Conservation (phyloP, 2,329 filamentous ascomycete genomes). For the Alternaria sp. region DNA sequence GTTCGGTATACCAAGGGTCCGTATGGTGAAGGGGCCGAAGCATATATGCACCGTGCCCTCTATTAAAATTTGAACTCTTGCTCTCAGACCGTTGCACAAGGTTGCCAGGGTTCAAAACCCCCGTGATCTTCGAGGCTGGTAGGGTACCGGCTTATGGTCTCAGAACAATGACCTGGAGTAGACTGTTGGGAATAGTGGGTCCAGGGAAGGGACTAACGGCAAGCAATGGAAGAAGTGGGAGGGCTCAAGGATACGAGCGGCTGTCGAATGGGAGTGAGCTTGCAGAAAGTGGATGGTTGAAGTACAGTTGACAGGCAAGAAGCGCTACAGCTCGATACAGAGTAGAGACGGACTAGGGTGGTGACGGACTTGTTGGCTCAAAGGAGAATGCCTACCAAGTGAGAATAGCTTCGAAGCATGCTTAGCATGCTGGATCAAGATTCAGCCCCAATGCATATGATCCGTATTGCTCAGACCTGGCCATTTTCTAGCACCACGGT, state of each 20-base stretch:
- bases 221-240: slow-evolving; percentile 26
- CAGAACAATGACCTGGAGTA: slow-evolving; percentile 26
- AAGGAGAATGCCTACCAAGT: slow-evolving; percentile 48
- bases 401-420: slow-evolving; percentile 43
- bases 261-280: slow-evolving; percentile 30
- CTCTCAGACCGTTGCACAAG: slow-evolving; percentile 40
- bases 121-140: slow-evolving; percentile 43
- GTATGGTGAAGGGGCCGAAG: slow-evolving; percentile 34
- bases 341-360: slow-evolving; percentile 38
- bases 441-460: slow-evolving; percentile 54
- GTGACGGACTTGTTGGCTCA: slow-evolving; percentile 49
- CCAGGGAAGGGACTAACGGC: slow-evolving; percentile 16
- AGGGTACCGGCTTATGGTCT: slow-evolving; percentile 28
- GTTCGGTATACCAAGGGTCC: slow-evolving; percentile 11
- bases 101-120: slow-evolving; percentile 34
- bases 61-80: slow-evolving; percentile 34
- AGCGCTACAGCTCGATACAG: slow-evolving; percentile 46
- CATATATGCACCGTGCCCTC: slow-evolving; percentile 46
- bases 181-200: slow-evolving; percentile 13
- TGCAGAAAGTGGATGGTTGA: slow-evolving; percentile 39
- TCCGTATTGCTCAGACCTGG: slow-evolving; percentile 55
- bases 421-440: slow-evolving; percentile 48
- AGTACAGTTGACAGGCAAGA: slow-evolving; percentile 40
- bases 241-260: slow-evolving; percentile 30
- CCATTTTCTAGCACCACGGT: slow-evolving; percentile 53